Evolutionary conservation across 225 moss, liverwort and hornwort genomes (phyloP).

Genomic region (Lunularia cruciata): DNA sequence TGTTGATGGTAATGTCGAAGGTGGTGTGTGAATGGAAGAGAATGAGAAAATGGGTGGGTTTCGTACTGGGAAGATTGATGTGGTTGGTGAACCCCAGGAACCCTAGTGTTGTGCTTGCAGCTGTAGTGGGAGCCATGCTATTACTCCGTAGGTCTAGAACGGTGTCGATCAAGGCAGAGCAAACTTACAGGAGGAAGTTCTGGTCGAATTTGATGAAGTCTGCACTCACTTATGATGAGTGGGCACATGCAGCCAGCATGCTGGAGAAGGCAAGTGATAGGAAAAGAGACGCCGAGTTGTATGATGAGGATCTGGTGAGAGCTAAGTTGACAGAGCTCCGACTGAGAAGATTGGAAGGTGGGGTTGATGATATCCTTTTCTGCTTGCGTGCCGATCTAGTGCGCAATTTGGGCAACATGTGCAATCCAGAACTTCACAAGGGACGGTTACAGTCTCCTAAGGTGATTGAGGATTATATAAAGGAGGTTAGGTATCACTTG

Average conservation of each 20-base stretch:
- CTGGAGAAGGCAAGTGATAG: slow-evolving; percentile 62
- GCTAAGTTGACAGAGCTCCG: slow-evolving; percentile 79
- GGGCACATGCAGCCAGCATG: slow-evolving; percentile 90
- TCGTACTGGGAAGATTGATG: slow-evolving; percentile 39
- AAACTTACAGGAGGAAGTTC: slow-evolving; percentile 69
- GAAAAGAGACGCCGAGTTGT: slow-evolving; percentile 72
- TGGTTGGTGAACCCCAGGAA: slow-evolving; percentile 75
- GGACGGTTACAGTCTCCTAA: slow-evolving; percentile 82
- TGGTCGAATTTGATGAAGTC: slow-evolving; percentile 92
- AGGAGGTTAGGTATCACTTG: slow-evolving; percentile 91
- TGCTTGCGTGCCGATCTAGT: slow-evolving; percentile 94
- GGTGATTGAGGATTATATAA: slow-evolving; percentile 90
- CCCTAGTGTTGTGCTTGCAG: slow-evolving; percentile 69
- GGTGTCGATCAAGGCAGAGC: slow-evolving; percentile 62
- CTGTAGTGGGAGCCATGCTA: slow-evolving; percentile 59
- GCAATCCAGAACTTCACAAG: slow-evolving; percentile 95
- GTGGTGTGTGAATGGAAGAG: slow-evolving; percentile 40
- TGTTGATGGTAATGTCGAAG: slow-evolving; percentile 37
- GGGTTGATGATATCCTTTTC: slow-evolving; percentile 90
- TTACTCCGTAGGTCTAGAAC: slow-evolving; percentile 57
- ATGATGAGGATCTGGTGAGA: slow-evolving; percentile 81
- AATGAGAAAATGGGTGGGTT: slow-evolving; percentile 41
- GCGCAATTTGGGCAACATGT: slow-evolving; percentile 94
- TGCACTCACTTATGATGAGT: slow-evolving; percentile 91
- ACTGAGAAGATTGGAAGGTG: slow-evolving; percentile 80